These are phyloP conservation scores for Pseudonitzschia pungens DNA, from an alignment of 108 stramenopile species.

Conservation along the genomic window DNA sequence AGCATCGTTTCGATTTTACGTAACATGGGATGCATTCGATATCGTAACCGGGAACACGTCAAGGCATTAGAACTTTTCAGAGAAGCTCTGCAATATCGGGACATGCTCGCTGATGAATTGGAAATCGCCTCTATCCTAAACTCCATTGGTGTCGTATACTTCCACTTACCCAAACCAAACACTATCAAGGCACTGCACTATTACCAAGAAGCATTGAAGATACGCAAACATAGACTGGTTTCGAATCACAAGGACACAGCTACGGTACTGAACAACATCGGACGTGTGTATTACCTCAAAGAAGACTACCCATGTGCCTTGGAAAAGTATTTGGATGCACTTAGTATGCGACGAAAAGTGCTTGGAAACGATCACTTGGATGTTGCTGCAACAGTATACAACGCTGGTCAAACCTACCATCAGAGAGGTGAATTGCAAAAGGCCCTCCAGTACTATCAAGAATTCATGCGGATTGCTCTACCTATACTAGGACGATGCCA, in stretches of 20 bases:
- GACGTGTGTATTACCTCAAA: slow-evolving; percentile 58
- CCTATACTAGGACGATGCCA: slow-evolving; percentile 49
- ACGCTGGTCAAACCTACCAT: slow-evolving; percentile 64
- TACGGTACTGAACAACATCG: slow-evolving; percentile 65
- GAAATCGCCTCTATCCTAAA: slow-evolving; percentile 41
- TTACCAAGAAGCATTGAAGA: slow-evolving; percentile 35
- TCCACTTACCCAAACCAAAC: slow-evolving; percentile 45
- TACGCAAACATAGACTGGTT: slow-evolving; percentile 22
- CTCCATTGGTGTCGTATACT: slow-evolving; percentile 55
- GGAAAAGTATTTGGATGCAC: slow-evolving; percentile 44
- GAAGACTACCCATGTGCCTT: slow-evolving; percentile 50
- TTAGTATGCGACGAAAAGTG: slow-evolving; percentile 35
- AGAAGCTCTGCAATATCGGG: slow-evolving; percentile 29
- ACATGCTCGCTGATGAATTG: slow-evolving; percentile 4
- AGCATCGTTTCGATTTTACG: slow-evolving; percentile 49
- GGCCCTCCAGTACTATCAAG: slow-evolving; percentile 55
- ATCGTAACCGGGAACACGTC: slow-evolving; percentile 34
- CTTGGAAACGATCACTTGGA: slow-evolving; percentile 56
- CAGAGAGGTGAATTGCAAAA: slow-evolving; percentile 50
- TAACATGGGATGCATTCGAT: slow-evolving; percentile 58
- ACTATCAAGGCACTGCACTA: slow-evolving; percentile 44
- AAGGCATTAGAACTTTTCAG: slow-evolving; percentile 35
- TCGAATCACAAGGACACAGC: slow-evolving; percentile 41
- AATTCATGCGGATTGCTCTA: slow-evolving; percentile 53
- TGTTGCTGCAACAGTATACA: slow-evolving; percentile 63